Percentiles rank a stretch among this genome's conserved stretches.
Evolutionary conservation across 164 flowering plant species (phyloP).

Genomic region (Cinnamomum chago): DNA sequence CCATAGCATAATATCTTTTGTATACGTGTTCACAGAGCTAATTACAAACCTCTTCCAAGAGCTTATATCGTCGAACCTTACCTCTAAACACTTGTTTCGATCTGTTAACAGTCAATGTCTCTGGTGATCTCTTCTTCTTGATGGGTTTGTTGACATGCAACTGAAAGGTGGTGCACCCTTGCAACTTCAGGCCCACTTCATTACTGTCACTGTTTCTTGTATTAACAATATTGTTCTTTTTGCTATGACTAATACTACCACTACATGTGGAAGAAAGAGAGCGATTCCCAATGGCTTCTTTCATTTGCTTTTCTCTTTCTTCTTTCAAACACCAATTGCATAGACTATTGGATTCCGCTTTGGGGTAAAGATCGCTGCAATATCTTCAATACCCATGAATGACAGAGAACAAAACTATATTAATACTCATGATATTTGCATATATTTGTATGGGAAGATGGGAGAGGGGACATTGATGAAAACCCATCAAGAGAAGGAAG

Average conservation of each 20-base stretch:
- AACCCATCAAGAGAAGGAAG: not conserved
- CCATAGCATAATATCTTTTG: too few relatives aligned
- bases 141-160: constrained; percentile 10
- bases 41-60: constrained; percentile 14
- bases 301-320: constrained; percentile 7
- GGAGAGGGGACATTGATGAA: not conserved
- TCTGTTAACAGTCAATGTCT: not conserved
- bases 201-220: not conserved
- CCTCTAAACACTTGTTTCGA: constrained; percentile 21
- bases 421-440: not conserved
- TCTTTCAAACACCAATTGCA: constrained; percentile 33
- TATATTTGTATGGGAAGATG: too few relatives aligned
- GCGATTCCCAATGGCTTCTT: not conserved
- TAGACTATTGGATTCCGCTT: constrained; percentile 15
- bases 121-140: constrained; percentile 12
- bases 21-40: too few relatives aligned
- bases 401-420: too few relatives aligned
- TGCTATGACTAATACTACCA: not conserved
- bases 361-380: constrained; percentile 34
- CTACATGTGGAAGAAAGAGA: too few relatives aligned
- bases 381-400: constrained; percentile 15
- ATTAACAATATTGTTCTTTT: not conserved
- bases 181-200: constrained; percentile 1
- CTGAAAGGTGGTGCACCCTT: constrained; percentile 3
- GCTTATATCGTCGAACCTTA: constrained; percentile 26